These are phyloP conservation scores for Arthrobotrys megalospora DNA, from an alignment of 2,329 filamentous ascomycete species.

Conservation along the genomic window DNA sequence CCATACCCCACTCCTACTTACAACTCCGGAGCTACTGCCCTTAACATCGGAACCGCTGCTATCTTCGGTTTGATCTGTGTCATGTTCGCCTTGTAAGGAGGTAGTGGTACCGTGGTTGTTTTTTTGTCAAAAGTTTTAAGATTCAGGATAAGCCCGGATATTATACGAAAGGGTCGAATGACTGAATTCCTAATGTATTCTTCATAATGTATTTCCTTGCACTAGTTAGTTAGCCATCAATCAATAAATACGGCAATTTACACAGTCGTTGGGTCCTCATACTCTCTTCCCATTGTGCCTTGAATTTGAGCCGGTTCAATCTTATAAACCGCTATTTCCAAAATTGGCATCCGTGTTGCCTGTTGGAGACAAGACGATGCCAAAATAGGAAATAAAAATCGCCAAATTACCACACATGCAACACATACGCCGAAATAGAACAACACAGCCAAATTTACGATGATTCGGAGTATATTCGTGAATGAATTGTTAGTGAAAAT, in stretches of 20 bases:
- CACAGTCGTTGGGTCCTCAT: not conserved
- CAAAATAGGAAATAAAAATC: not conserved
- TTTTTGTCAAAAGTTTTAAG: constrained; percentile 4
- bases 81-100: constrained; percentile 28
- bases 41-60: constrained; percentile 9
- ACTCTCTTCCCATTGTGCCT: not conserved
- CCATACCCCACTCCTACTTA: constrained; percentile 14
- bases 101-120: not conserved
- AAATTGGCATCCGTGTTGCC: constrained; percentile 1
- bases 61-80: constrained; percentile 26
- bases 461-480: too few species aligned
- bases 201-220: constrained; percentile 5
- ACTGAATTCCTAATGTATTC: constrained; percentile 12
- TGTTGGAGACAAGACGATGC: not conserved
- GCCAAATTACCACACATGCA: not conserved
- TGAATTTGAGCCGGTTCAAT: not conserved
- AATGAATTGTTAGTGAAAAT: too few species aligned
- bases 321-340: not conserved
- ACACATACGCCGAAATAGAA: not conserved
- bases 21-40: constrained; percentile 19
- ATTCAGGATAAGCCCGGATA: not conserved
- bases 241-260: constrained; percentile 10
- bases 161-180: not conserved
- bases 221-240: constrained; percentile 5
- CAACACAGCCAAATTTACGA: too few species aligned